A percentile compares a stretch with the other conserved stretches of the same genome.
Conservation (phyloP, 192 early-diverging fungal genomes). For the Umbelopsis vinacea region DNA sequence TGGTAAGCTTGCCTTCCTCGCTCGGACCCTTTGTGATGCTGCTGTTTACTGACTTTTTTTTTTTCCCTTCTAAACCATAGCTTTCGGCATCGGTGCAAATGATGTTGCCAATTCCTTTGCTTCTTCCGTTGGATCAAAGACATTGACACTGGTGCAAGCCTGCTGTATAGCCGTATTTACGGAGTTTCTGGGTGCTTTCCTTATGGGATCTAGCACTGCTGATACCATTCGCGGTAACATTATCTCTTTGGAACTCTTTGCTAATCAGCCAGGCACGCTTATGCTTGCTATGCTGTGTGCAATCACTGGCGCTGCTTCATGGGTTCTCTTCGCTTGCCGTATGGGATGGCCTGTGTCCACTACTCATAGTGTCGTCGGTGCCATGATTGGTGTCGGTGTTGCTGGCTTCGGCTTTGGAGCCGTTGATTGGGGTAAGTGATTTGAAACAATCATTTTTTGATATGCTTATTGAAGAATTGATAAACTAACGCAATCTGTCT, state of each 20-base stretch:
- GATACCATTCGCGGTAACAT: constrained; percentile 85
- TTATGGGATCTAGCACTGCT: constrained; percentile 70
- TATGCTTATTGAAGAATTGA: too few relatives aligned
- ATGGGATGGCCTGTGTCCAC: constrained; percentile 76
- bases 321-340: constrained; percentile 74
- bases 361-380: constrained; percentile 85
- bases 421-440: constrained; percentile 60
- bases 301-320: constrained; percentile 71
- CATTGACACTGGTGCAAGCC: constrained; percentile 76
- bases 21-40: not conserved
- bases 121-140: constrained; percentile 82
- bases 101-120: constrained; percentile 92
- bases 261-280: constrained; percentile 66
- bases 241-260: constrained; percentile 61
- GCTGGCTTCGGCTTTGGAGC: constrained; percentile 66
- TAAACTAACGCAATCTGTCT: not conserved
- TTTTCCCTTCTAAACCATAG: constrained; percentile 28
- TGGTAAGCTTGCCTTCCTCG: constrained; percentile 29
- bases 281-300: constrained; percentile 89
- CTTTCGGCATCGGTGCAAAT: constrained; percentile 78
- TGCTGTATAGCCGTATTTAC: constrained; percentile 81
- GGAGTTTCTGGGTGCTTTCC: constrained; percentile 79
- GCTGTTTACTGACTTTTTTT: not conserved
- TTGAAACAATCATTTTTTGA: constrained; percentile 24
- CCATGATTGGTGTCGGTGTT: constrained; percentile 75